Conservation (phyloP, 164 flowering plant species). For the Taxillus chinensis region DNA sequence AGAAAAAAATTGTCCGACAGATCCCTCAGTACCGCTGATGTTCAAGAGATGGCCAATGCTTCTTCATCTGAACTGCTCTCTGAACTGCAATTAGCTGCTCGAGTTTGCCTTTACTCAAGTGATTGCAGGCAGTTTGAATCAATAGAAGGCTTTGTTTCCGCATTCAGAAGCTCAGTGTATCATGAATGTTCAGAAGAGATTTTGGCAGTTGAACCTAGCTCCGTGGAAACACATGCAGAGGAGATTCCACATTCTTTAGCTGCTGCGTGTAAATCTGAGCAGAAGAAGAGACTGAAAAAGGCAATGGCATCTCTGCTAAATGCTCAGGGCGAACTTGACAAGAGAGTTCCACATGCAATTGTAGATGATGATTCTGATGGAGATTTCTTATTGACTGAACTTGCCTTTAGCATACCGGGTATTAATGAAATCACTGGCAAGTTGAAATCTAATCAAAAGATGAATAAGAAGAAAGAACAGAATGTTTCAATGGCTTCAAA, state of each 20-base stretch:
- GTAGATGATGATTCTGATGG: background rate
- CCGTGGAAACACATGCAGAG: conserved; percentile 5
- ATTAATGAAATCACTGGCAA: conserved; percentile 1
- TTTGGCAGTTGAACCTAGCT: conserved; percentile 4
- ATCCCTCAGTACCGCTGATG: conserved; percentile 6
- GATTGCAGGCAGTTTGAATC: conserved; percentile 23
- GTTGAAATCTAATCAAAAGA: conserved; percentile 1
- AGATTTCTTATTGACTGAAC: background rate
- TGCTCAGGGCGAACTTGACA: conserved; percentile 2
- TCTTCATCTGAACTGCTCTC: conserved; percentile 37
- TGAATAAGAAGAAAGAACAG: conserved; percentile 6
- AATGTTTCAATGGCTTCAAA: conserved; percentile 1
- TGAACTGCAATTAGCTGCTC: conserved; percentile 38
- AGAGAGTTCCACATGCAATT: background rate
- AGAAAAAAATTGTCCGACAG: conserved; percentile 17
- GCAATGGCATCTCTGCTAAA: background rate
- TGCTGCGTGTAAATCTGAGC: background rate
- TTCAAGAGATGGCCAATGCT: conserved; percentile 16
- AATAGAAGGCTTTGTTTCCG: conserved; percentile 30
- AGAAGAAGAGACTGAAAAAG: conserved; percentile 10
- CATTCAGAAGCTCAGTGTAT: conserved; percentile 40
- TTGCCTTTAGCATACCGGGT: background rate
- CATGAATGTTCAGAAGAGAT: conserved; percentile 15
- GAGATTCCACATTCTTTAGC: background rate
- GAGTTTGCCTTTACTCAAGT: conserved; percentile 29